Evolutionary conservation across 2,329 filamentous ascomycete genomes (phyloP), one percentile per base, ranked within the genome.

Genomic region (Metarhizium robertsii): DNA sequence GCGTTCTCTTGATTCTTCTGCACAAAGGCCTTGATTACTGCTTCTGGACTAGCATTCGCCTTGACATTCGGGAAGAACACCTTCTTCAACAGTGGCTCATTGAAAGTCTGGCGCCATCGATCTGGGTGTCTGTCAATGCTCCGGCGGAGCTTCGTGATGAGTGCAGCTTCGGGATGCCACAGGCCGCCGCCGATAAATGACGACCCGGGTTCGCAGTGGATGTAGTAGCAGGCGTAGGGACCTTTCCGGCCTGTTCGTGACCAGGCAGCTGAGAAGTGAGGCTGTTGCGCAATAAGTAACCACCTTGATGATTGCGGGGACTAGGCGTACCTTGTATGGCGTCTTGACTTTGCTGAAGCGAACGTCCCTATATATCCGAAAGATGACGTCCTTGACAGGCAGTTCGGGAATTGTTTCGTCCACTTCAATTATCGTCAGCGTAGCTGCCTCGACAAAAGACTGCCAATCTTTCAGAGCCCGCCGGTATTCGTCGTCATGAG

Each of bases 371-470:
- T 95, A 90, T 57, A 96, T 94, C 58, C 91, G 85, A 68, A 92
- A 95, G 50, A 90, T 84, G 62, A 95, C 75, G 66, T 96, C 91
- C 69, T 95, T 94, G 54, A 86, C 76, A 1, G 92, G 92, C 25
- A 96, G 74, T 63, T 96, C 90, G 1, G 92, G 92, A 46, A 96
- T 83, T 1, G 90, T 95, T 55, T 87, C 83, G 67, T 96, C 92
- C 43, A 79, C 77, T 57, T 86, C 83, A 20, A 81, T 80, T 54
- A 96, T 78, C 58, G 83, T 86, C 58, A 86, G 77, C 1, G 87
- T 88, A 43, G 94, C 75, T 10, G 76, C 76, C 61, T 88, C 86
- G 40, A 94, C 81, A 64, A 92, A 96, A 2, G 83, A 81, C 50
- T 89, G 83, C 79, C 89, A 96, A 67, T 96, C 90, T 57, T 87